phyloP scores from a whole-genome alignment of 176 grass and related monocot genomes.

The Rhynchospora breviuscula region DNA sequence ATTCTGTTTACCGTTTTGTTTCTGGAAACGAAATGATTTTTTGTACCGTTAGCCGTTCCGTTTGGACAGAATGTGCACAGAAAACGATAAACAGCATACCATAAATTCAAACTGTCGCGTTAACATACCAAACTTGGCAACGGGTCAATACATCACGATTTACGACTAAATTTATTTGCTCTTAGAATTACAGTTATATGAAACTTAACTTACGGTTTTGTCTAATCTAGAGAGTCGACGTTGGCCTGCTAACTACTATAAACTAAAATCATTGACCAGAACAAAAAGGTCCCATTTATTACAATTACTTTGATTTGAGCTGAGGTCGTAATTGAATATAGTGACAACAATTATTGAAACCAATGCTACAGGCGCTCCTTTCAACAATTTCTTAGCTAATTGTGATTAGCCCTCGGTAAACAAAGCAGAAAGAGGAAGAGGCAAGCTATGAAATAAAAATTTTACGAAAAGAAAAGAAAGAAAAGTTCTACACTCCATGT shows the following conservation, averaged over 20 bases:
- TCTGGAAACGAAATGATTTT: too few species aligned
- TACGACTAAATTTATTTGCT: neutral
- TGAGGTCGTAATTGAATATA: neutral
- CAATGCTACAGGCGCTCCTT: neutral
- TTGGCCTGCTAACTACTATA: neutral
- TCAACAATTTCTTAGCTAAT: neutral
- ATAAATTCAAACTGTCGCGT: neutral
- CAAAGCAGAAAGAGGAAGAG: neutral
- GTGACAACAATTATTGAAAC: neutral
- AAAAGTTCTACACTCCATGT: neutral
- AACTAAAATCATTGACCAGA: neutral
- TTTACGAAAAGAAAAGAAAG: neutral
- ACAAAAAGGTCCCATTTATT: neutral
- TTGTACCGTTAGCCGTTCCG: too few species aligned
- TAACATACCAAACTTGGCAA: neutral
- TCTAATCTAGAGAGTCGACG: neutral
- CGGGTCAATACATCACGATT: neutral
- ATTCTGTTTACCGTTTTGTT: too few species aligned
- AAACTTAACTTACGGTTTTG: neutral
- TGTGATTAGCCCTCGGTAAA: neutral
- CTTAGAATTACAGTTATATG: neutral
- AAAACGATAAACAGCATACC: too few species aligned
- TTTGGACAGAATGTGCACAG: too few species aligned
- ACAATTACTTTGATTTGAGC: neutral
- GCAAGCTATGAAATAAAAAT: neutral